Conservation (phyloP, 1,284 basidiomycete species). For the Chalciporus sp. region DNA sequence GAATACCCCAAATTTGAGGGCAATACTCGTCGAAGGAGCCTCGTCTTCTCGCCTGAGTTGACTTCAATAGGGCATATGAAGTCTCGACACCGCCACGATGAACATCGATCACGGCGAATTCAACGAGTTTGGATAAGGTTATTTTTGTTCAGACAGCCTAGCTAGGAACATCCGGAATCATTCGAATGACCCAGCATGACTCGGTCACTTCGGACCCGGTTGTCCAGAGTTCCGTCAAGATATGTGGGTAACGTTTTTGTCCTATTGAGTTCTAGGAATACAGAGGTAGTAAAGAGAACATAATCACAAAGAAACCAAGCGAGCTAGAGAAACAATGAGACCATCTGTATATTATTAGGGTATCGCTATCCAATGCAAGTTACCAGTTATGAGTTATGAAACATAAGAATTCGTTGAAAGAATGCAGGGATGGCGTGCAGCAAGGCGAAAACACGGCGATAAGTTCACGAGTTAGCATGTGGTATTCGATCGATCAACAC, state of each 20-base stretch:
- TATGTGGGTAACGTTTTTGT: background rate
- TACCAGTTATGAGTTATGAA: constrained; percentile 2
- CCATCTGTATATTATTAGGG: constrained; percentile 12
- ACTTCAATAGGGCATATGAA: constrained; percentile 10
- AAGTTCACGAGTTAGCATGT: constrained; percentile 3
- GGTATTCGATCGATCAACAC: constrained; percentile 26
- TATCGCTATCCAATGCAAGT: constrained; percentile 18
- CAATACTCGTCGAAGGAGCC: background rate
- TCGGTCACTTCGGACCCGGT: constrained; percentile 1
- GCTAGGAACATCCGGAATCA: too few relatives aligned
- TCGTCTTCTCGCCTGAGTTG: constrained; percentile 4
- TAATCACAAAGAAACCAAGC: background rate
- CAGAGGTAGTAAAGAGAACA: constrained; percentile 2
- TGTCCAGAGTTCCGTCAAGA: too few relatives aligned
- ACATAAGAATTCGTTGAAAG: background rate
- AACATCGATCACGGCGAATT: background rate
- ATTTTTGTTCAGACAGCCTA: background rate
- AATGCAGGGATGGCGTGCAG: constrained; percentile 6
- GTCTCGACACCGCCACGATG: constrained; percentile 5
- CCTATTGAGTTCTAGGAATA: constrained; percentile 21
- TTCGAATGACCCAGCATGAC: constrained; percentile 15
- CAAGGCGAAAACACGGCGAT: constrained; percentile 3
- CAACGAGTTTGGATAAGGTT: background rate
- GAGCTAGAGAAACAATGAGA: constrained; percentile 14
- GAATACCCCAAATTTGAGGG: background rate